Percentiles rank a stretch among this genome's conserved stretches.
These are phyloP conservation scores for Penstemon barbatus DNA, from an alignment of 257 asterid genomes.

Conservation along the genomic window DNA sequence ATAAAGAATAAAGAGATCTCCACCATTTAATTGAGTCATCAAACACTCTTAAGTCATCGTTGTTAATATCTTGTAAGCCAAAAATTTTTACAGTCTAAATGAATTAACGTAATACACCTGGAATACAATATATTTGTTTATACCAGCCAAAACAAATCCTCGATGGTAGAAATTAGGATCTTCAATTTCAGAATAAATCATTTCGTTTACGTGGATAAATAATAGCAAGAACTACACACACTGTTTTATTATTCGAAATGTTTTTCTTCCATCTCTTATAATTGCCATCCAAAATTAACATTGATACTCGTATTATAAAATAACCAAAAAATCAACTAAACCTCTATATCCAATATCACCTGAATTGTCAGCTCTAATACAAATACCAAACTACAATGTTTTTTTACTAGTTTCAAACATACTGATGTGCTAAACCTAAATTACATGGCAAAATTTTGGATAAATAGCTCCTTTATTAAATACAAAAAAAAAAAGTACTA, in stretches of 20 bases:
- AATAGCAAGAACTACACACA: conserved; percentile 12
- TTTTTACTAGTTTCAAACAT: too few relatives aligned
- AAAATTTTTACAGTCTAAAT: neutral
- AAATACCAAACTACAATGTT: neutral
- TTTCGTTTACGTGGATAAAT: conserved; percentile 10
- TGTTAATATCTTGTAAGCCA: neutral
- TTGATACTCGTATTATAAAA: neutral
- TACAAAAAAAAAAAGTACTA: too few relatives aligned
- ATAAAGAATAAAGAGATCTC: conserved; percentile 3
- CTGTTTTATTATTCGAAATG: neutral
- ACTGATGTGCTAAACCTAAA: conserved; percentile 9
- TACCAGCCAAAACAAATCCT: neutral
- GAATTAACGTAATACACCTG: neutral
- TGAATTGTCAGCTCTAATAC: neutral
- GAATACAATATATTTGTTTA: neutral
- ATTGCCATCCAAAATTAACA: neutral
- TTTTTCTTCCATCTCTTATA: conserved; percentile 14
- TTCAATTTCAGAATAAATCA: conserved; percentile 7
- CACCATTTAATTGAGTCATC: conserved; percentile 15
- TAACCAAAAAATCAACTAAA: conserved; percentile 21
- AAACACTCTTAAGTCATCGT: too few relatives aligned
- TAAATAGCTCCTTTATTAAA: neutral
- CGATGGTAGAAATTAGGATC: neutral
- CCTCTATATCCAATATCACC: neutral
- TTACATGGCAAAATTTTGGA: conserved; percentile 7